Evolutionary conservation across 2,329 filamentous ascomycete genomes (phyloP).

Genomic region (Cladosporium austrohemisphaericum): DNA sequence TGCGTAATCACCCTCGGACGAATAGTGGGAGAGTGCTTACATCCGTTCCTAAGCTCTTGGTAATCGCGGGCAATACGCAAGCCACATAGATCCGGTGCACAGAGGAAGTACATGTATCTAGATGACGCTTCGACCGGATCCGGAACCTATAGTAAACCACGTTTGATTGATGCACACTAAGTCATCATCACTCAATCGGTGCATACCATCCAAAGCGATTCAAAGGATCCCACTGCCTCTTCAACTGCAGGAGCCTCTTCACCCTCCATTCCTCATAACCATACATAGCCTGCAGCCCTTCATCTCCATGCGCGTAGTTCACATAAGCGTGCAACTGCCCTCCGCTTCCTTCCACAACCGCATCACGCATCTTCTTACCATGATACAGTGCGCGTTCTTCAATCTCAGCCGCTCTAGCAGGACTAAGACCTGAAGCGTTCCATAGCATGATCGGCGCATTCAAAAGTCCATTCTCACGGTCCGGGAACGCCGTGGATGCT

Average conservation of each 20-base stretch:
- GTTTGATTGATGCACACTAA: too few relatives aligned
- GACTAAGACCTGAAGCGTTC: background rate
- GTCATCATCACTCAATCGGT: constrained; percentile 16
- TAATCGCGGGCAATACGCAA: too few relatives aligned
- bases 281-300: constrained; percentile 30
- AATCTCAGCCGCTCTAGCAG: background rate
- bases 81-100: too few relatives aligned
- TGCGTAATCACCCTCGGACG: too few relatives aligned
- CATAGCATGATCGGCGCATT: background rate
- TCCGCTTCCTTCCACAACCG: constrained; percentile 16
- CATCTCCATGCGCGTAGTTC: constrained; percentile 35
- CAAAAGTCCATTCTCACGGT: constrained; percentile 7
- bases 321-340: constrained; percentile 30
- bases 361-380: background rate
- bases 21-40: too few relatives aligned
- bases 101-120: too few relatives aligned
- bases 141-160: too few relatives aligned
- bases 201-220: constrained; percentile 32
- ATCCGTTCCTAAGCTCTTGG: too few relatives aligned
- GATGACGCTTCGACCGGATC: too few relatives aligned
- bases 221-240: constrained; percentile 34
- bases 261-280: constrained; percentile 34
- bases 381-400: background rate
- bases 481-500: constrained; percentile 4
- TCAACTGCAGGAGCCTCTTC: constrained; percentile 30